Percentiles rank a stretch among this genome's conserved stretches.
Evolutionary conservation across 177 flowering plant genomes (phyloP).

Genomic region (Tripterygium wilfordii): DNA sequence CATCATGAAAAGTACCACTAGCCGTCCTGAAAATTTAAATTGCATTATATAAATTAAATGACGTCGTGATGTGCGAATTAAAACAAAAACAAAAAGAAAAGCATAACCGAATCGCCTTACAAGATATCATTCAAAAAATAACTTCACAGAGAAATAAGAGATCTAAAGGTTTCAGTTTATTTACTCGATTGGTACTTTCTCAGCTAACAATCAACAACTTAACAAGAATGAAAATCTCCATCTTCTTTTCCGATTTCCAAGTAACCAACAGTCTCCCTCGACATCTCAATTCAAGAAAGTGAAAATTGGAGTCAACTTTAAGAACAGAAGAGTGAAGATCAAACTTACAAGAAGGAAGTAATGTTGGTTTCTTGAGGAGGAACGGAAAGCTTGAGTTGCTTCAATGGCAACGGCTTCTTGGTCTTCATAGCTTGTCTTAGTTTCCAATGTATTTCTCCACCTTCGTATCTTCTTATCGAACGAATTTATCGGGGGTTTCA

Average conservation of each 20-base stretch:
- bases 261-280: too few relatives aligned
- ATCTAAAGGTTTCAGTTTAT: too few relatives aligned
- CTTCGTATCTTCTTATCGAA: not conserved
- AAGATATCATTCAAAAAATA: too few relatives aligned
- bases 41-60: not conserved
- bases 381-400: conserved; percentile 89
- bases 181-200: too few relatives aligned
- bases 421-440: conserved; percentile 78
- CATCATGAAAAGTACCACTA: conserved; percentile 97
- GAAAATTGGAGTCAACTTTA: not conserved
- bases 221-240: too few relatives aligned
- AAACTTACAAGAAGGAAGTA: conserved; percentile 68
- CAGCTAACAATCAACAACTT: too few relatives aligned
- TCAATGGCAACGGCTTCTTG: conserved; percentile 69
- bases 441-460: too few relatives aligned
- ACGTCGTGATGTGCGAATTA: not conserved
- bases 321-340: not conserved
- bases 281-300: not conserved
- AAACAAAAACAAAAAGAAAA: not conserved
- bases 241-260: too few relatives aligned
- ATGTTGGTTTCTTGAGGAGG: conserved; percentile 84
- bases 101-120: too few relatives aligned
- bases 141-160: too few relatives aligned
- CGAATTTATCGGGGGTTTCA: not conserved
- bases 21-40: conserved; percentile 58